Conservation (phyloP, 352 stramenopile species). For the Phytophthora pluvialis region DNA sequence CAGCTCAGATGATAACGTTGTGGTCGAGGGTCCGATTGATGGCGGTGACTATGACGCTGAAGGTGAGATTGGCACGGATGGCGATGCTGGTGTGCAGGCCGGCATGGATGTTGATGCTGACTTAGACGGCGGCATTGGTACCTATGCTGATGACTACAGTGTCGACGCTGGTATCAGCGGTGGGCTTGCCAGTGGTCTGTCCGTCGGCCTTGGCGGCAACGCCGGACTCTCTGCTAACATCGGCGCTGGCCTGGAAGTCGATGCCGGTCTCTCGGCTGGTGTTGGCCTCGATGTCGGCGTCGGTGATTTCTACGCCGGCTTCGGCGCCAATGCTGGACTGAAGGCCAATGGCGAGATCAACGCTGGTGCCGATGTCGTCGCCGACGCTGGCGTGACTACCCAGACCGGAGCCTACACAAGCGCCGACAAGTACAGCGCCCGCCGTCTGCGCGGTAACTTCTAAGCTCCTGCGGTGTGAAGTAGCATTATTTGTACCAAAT, state of each 20-base stretch:
- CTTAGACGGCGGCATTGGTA: neutral
- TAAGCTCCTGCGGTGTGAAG: neutral
- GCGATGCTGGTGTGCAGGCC: neutral
- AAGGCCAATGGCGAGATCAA: neutral
- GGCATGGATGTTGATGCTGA: neutral
- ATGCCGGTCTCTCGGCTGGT: conserved; percentile 7
- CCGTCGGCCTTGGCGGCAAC: neutral
- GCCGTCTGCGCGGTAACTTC: conserved; percentile 12
- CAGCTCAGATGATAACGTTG: no score
- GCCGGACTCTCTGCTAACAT: conserved; percentile 1
- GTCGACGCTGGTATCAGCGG: neutral
- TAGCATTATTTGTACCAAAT: neutral
- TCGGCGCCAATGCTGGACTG: conserved; percentile 11
- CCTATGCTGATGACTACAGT: neutral
- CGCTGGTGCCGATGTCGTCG: neutral
- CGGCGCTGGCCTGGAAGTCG: neutral
- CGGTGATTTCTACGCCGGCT: neutral
- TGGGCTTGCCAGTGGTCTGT: neutral
- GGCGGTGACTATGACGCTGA: neutral
- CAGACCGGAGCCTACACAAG: neutral
- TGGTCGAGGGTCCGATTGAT: neutral
- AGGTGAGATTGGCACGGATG: neutral
- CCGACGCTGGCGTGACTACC: neutral
- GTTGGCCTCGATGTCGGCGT: neutral
- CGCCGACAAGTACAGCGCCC: neutral